Evolutionary conservation across 306 rosid species (phyloP), one percentile per base, ranked within the genome.

Genomic region (Trifolium repens): DNA sequence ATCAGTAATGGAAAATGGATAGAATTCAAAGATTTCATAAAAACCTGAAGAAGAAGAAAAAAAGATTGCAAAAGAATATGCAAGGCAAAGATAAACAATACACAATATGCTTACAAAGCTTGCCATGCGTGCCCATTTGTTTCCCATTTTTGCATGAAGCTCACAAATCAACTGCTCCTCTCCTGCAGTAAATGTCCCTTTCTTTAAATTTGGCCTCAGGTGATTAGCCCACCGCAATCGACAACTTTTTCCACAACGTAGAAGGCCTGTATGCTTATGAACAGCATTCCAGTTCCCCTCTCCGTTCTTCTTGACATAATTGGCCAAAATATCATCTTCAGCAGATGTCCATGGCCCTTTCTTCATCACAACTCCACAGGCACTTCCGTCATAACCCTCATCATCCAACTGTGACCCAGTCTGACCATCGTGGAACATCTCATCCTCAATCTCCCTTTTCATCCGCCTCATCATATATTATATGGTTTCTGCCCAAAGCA

Each of bases 261-360:
- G 83, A 64, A 96, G 85, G 57, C 92, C 98, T 42, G 98, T 87
- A 79, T 92, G 85, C 93, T 88, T 96, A 88, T 96, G 99, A 73
- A 96, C 91, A n/a, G 96, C 93, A 85, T 92, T 96, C 99, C 99
- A 96, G 83, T 96, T 96, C 70, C 99, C 99, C 82, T 96, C 99
- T 53, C 99, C 99, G 44, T 96, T 88, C 82, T 89, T 85, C 71
- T 85, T 88, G 75, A 96, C 99, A 81, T 92, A 96, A n/a, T 92
- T 92, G 71, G 87, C 84, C 89, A 96, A 86, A 75, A 96, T 87
- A 40, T 88, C 88, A 80, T 96, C 99, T 83, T 96, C 99, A 52
- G 84, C 74, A 15, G 98, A 72, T 50, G 99, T 96, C 99, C 99
- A 96, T 4, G 99, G 98, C 50, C 99, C 99, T 87, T 96, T 96